These are phyloP conservation scores for Dioszegia hungarica DNA, from an alignment of 768 basidiomycete genomes.

Conservation along the genomic window DNA sequence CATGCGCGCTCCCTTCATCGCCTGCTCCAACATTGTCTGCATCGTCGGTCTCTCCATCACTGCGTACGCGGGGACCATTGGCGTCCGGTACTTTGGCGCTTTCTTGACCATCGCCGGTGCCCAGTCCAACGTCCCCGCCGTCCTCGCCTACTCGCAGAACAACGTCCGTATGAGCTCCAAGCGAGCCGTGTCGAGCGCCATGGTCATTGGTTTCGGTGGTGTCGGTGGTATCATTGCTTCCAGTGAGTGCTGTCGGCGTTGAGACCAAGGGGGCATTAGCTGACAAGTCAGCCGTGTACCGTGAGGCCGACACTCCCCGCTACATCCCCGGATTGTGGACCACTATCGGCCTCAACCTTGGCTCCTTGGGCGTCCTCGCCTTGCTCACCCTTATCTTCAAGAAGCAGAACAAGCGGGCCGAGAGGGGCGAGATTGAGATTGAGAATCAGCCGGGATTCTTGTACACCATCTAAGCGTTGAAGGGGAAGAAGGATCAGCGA, in stretches of 20 bases:
- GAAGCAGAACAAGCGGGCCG: conserved; percentile 7
- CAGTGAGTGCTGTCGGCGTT: conserved; percentile 1
- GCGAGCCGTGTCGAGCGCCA: conserved; percentile 19
- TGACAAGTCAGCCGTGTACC: conserved; percentile 12
- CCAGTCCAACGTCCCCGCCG: conserved; percentile 25
- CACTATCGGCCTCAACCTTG: conserved; percentile 11
- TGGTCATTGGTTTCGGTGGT: conserved; percentile 32
- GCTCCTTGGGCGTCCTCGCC: conserved; percentile 3
- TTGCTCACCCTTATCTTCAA: background rate
- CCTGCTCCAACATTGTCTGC: conserved; percentile 21
- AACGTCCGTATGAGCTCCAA: conserved; percentile 21
- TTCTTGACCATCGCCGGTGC: conserved; percentile 25
- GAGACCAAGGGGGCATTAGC: background rate
- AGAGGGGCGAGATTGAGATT: background rate
- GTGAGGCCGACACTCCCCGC: conserved; percentile 18
- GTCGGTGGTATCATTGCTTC: conserved; percentile 32
- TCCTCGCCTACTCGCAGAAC: conserved; percentile 28
- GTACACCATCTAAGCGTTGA: conserved; percentile 13
- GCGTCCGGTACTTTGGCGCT: conserved; percentile 26
- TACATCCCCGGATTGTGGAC: conserved; percentile 20
- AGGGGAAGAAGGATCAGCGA: too few species aligned
- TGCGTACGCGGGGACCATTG: conserved; percentile 18
- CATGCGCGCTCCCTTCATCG: conserved; percentile 34
- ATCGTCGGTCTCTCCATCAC: conserved; percentile 27
- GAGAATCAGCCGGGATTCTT: conserved; percentile 2